A percentile compares a stretch with the other conserved stretches of the same genome.
These are phyloP conservation scores for Paspalum notatum DNA, from an alignment of 176 grass and related monocot species.

Conservation along the genomic window DNA sequence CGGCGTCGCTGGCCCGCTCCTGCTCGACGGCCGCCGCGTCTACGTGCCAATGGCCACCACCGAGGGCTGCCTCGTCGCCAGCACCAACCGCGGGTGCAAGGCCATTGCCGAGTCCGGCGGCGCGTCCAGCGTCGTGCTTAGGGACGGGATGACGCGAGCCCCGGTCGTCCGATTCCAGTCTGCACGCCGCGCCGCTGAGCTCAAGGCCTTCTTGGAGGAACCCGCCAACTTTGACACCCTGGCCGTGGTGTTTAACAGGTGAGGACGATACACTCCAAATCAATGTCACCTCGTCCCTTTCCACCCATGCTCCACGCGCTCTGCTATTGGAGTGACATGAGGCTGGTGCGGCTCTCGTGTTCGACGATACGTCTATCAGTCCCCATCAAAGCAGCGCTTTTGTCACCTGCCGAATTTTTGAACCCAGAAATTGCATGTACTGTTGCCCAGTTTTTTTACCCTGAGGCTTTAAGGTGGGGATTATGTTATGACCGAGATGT, in stretches of 20 bases:
- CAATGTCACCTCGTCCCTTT: constrained; percentile 16
- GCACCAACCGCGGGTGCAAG: constrained; percentile 78
- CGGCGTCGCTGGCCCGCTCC: constrained; percentile 67
- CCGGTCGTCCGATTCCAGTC: constrained; percentile 55
- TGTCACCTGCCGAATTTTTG: neutral
- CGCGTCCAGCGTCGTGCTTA: constrained; percentile 57
- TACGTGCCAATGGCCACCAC: constrained; percentile 89
- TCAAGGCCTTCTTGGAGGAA: constrained; percentile 66
- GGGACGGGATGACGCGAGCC: constrained; percentile 72
- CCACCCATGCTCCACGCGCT: constrained; percentile 26
- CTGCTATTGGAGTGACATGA: constrained; percentile 9
- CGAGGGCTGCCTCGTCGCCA: constrained; percentile 81
- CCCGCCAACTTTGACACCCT: constrained; percentile 59
- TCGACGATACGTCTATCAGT: constrained; percentile 37
- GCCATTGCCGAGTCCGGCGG: constrained; percentile 77
- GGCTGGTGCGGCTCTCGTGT: constrained; percentile 10
- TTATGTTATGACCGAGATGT: neutral
- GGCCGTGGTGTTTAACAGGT: constrained; percentile 67
- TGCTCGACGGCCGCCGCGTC: constrained; percentile 56
- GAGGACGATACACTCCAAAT: neutral
- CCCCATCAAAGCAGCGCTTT: constrained; percentile 7
- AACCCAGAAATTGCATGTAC: constrained; percentile 2
- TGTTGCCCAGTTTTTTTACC: neutral
- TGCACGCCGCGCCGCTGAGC: constrained; percentile 60
- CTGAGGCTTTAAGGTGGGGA: neutral